Evolutionary conservation across 2,329 filamentous ascomycete species (phyloP), one percentile per base, ranked within the genome.

Genomic region (Colletotrichum ledebouriae): DNA sequence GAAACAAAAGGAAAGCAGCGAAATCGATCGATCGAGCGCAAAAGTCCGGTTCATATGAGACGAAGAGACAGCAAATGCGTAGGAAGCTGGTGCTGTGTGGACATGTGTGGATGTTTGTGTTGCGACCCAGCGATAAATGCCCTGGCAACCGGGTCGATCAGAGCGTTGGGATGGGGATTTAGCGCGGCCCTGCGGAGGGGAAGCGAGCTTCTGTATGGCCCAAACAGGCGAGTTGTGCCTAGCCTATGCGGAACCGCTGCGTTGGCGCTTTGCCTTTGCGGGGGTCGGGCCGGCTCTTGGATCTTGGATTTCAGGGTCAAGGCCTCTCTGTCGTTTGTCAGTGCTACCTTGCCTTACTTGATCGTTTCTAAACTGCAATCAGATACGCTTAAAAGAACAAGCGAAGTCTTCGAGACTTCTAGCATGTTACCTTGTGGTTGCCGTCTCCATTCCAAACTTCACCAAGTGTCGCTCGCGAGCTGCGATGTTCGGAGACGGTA

Each of bases 101-200:
- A 44, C 55, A 57, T 22, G 41, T 62, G 44, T 49, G 61, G 44
- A 37, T 68, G 65, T 68, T 65, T 68, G 60, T 68, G 65, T 65
- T 68, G 61, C 57, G 49, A 56, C 61, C 47, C 20, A 55, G n/a
- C 68, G 70, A 73, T 73, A 49, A 65, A 62, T 75, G 73, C 70
- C 73, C 71, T 69, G 63, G 73, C 73, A 63, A 67, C 61, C 47
- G 63, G 63, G 63, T 60, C 63, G 55, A 70, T 63, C 58, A 70
- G 52, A 29, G 57, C 41, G 62, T 67, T 59, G 63, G 67, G 41
- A 67, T 63, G 67, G 58, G 44, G 67, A 66, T 65, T 55, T 67
- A 61, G 58, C 37, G 55, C n/a, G 39, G 47, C 39, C 63, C 29
- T 55, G 39, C 44, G 46, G 47, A 15, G 47, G 39, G 6, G 33